Conservation (phyloP, 176 grass and related monocot species). For the Rhynchospora pubera region DNA sequence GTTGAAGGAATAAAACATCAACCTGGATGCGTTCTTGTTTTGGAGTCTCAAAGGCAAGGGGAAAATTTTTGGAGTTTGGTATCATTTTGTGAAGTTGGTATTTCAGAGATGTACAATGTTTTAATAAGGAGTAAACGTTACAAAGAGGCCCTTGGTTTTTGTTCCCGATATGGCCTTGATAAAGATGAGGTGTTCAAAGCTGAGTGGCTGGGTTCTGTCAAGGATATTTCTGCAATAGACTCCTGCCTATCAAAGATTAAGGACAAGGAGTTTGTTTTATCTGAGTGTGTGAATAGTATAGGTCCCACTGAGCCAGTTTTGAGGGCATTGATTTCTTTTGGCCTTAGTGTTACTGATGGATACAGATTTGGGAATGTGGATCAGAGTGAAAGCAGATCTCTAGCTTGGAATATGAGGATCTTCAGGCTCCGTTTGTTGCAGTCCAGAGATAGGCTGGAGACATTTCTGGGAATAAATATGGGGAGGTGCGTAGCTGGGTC, state of each 20-base stretch:
- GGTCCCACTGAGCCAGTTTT: slow-evolving; percentile 53
- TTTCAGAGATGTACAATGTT: slow-evolving; percentile 66
- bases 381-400: slow-evolving; percentile 30
- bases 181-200: slow-evolving; percentile 88
- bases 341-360: slow-evolving; percentile 52
- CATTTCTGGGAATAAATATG: slow-evolving; percentile 96
- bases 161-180: slow-evolving; percentile 54
- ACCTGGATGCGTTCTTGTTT: slow-evolving; percentile 62
- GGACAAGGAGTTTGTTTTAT: slow-evolving; percentile 73
- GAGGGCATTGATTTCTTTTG: slow-evolving; percentile 82
- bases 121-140: slow-evolving; percentile 53
- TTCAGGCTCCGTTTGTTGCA: slow-evolving; percentile 66
- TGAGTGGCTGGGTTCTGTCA: slow-evolving; percentile 50
- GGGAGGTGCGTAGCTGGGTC: slow-evolving; percentile 48
- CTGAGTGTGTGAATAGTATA: slow-evolving; percentile 82
- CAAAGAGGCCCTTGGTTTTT: slow-evolving; percentile 64
- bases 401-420: slow-evolving; percentile 52
- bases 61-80: slow-evolving; percentile 62
- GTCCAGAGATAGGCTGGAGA: slow-evolving; percentile 77
- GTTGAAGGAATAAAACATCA: slow-evolving; percentile 55
- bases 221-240: slow-evolving; percentile 57
- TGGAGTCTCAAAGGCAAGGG: slow-evolving; percentile 46
- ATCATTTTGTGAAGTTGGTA: slow-evolving; percentile 62
- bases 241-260: slow-evolving; percentile 66
- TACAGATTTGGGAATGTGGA: slow-evolving; percentile 57